phyloP scores from a whole-genome alignment of 1,284 basidiomycete genomes.

The Sporisorium scitamineum region DNA sequence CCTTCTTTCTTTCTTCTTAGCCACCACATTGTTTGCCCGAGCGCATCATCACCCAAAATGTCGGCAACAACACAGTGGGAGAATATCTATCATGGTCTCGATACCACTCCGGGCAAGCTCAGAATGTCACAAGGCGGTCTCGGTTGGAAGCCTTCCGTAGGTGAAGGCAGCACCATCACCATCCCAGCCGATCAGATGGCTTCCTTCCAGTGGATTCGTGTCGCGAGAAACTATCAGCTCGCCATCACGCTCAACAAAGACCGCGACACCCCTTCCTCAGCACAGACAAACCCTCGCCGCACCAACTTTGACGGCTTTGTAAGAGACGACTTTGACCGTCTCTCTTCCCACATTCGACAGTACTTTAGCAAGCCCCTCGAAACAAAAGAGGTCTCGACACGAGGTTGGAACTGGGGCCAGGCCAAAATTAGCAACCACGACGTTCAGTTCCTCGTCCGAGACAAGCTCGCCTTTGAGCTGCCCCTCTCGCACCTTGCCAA shows the following conservation, averaged over 20 bases:
- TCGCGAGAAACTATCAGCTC: slow-evolving; percentile 91
- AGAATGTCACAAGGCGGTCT: slow-evolving; percentile 64
- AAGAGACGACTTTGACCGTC: slow-evolving; percentile 77
- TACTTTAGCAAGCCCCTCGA: slow-evolving; percentile 89
- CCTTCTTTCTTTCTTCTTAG: background rate
- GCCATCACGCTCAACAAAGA: slow-evolving; percentile 82
- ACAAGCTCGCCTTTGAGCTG: slow-evolving; percentile 90
- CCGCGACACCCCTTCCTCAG: slow-evolving; percentile 67
- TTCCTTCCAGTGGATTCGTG: slow-evolving; percentile 70
- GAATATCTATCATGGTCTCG: slow-evolving; percentile 80
- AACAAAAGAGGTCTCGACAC: slow-evolving; percentile 85
- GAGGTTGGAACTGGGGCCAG: slow-evolving; percentile 99
- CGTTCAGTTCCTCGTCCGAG: slow-evolving; percentile 92
- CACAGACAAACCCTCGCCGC: slow-evolving; percentile 69
- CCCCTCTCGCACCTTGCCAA: slow-evolving; percentile 90
- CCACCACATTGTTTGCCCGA: background rate
- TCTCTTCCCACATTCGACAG: slow-evolving; percentile 67
- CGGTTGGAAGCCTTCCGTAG: slow-evolving; percentile 62
- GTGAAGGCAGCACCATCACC: slow-evolving; percentile 58
- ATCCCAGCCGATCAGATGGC: slow-evolving; percentile 61
- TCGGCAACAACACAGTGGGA: slow-evolving; percentile 78
- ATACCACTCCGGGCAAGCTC: slow-evolving; percentile 79
- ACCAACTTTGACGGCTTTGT: slow-evolving; percentile 94
- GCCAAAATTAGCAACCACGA: slow-evolving; percentile 74
- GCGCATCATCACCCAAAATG: slow-evolving; percentile 18